Conservation (phyloP, 768 basidiomycete species). For the Trametes maxima region DNA sequence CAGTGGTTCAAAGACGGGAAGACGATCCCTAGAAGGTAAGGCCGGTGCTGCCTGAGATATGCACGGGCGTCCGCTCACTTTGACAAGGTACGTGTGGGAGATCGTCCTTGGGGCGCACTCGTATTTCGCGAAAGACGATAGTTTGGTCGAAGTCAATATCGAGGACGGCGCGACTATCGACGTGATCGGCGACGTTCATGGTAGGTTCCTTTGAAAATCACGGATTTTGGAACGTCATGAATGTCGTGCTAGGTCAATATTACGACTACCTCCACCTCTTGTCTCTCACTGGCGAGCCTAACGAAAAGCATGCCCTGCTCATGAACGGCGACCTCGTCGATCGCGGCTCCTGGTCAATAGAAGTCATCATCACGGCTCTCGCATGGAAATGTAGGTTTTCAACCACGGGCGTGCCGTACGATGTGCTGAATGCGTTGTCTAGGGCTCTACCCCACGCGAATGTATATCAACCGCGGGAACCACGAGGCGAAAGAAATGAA, state of each 20-base stretch:
- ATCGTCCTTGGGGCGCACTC: slow-evolving; percentile 87
- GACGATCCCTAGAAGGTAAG: slow-evolving; percentile 78
- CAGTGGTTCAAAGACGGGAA: slow-evolving; percentile 95
- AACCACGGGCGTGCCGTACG: neutral
- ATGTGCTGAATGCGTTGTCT: slow-evolving; percentile 19
- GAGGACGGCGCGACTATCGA: slow-evolving; percentile 82
- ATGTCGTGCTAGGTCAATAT: slow-evolving; percentile 71
- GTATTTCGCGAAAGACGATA: slow-evolving; percentile 75
- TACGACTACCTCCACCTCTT: slow-evolving; percentile 91
- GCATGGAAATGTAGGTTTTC: slow-evolving; percentile 84
- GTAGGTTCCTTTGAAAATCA: slow-evolving; percentile 40
- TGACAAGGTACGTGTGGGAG: slow-evolving; percentile 84
- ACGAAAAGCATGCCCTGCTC: slow-evolving; percentile 78
- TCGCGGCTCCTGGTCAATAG: slow-evolving; percentile 93
- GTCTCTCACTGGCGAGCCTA: slow-evolving; percentile 83
- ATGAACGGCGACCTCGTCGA: slow-evolving; percentile 98
- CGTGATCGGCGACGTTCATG: slow-evolving; percentile 96
- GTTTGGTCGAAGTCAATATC: slow-evolving; percentile 75
- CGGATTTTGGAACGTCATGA: slow-evolving; percentile 2
- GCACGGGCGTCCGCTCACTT: neutral
- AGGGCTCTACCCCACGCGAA: slow-evolving; percentile 90
- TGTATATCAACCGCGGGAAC: slow-evolving; percentile 96
- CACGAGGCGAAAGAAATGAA: slow-evolving; percentile 99
- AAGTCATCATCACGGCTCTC: slow-evolving; percentile 90
- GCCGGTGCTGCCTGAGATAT: neutral